These are phyloP conservation scores for Mycena vulgaris DNA, from an alignment of 768 basidiomycete species.

Conservation along the genomic window DNA sequence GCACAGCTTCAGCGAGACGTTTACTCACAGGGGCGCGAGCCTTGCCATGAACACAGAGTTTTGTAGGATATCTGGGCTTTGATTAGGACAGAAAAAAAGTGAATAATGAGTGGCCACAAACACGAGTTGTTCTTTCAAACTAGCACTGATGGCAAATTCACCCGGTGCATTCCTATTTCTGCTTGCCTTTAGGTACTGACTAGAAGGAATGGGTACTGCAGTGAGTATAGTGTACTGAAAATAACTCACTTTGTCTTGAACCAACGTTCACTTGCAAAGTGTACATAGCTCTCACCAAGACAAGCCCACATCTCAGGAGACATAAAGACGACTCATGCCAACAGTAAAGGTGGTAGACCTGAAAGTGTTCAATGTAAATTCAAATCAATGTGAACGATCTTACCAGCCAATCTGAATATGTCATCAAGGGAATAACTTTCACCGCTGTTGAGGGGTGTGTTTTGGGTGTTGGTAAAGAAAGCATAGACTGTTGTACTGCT, in stretches of 20 bases:
- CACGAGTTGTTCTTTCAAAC: neutral
- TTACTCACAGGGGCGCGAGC: neutral
- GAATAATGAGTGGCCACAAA: too few species aligned
- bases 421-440: neutral
- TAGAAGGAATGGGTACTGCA: neutral
- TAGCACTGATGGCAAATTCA: neutral
- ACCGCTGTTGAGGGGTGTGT: neutral
- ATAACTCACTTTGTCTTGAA: neutral
- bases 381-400: neutral
- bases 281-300: neutral
- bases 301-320: neutral
- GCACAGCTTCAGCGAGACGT: neutral
- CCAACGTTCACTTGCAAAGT: neutral
- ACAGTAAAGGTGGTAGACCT: neutral
- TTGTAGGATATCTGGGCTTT: neutral
- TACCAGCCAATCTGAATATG: neutral
- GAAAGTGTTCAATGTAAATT: neutral
- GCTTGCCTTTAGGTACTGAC: neutral
- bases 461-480: neutral
- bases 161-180: neutral
- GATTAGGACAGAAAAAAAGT: too few species aligned
- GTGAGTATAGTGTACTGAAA: neutral
- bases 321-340: neutral
- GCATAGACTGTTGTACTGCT: neutral
- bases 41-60: neutral